A percentile compares a stretch with the other conserved stretches of the same genome.
Evolutionary conservation across 2,329 filamentous ascomycete species (phyloP).

Genomic region (Arthrobotrys sphaeroides): DNA sequence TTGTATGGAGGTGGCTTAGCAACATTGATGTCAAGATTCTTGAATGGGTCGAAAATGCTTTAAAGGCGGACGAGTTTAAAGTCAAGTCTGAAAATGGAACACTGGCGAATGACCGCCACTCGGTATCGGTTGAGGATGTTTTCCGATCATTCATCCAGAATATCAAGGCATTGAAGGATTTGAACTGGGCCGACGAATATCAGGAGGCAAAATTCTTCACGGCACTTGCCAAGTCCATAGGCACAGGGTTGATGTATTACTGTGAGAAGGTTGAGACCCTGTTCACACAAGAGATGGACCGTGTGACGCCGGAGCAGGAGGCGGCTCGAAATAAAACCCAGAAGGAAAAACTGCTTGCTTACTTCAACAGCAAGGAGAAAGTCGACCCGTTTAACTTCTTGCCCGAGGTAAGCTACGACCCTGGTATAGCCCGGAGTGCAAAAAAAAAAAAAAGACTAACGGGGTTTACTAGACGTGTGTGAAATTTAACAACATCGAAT

Average conservation of each 20-base stretch:
- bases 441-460: too few species aligned
- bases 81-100: constrained; percentile 71
- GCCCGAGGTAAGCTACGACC: constrained; percentile 73
- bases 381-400: constrained; percentile 97
- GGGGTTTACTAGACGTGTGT: constrained; percentile 78
- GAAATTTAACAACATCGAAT: constrained; percentile 97
- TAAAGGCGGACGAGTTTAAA: constrained; percentile 87
- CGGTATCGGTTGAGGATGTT: constrained; percentile 89
- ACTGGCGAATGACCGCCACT: constrained; percentile 71
- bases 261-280: constrained; percentile 88
- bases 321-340: constrained; percentile 79
- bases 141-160: constrained; percentile 94
- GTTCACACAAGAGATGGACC: constrained; percentile 92
- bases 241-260: constrained; percentile 83
- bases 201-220: constrained; percentile 99
- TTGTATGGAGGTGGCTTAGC: constrained; percentile 95
- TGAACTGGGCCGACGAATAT: constrained; percentile 92
- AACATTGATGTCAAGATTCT: constrained; percentile 81
- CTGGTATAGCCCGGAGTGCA: constrained; percentile 10
- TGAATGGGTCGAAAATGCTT: constrained; percentile 86
- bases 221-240: constrained; percentile 82
- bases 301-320: constrained; percentile 85
- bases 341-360: constrained; percentile 91
- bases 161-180: constrained; percentile 82
- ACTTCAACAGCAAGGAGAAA: constrained; percentile 90